Conservation (phyloP, 2,329 filamentous ascomycete species). For the Trichoderma sp. region DNA sequence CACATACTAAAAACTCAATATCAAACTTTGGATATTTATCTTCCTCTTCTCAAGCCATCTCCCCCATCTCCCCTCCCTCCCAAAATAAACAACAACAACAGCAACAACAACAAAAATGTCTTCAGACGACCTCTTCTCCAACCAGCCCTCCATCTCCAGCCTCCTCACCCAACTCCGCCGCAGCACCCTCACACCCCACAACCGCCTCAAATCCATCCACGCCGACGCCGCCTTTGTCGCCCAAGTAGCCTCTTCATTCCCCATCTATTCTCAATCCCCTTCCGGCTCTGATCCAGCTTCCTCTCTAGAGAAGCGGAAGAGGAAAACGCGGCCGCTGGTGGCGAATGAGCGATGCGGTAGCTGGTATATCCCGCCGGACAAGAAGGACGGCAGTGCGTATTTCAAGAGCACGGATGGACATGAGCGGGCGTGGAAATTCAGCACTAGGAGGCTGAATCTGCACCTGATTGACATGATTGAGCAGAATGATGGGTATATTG, state of each 20-base stretch:
- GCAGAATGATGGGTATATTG: slow-evolving; percentile 58
- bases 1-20: not conserved
- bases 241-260: slow-evolving; percentile 52
- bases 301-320: not conserved
- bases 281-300: not conserved
- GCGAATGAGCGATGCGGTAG: slow-evolving; percentile 95
- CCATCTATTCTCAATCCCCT: not conserved
- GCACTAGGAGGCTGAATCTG: slow-evolving; percentile 76
- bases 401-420: slow-evolving; percentile 99
- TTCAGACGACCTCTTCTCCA: slow-evolving; percentile 44
- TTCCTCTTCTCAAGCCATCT: not conserved
- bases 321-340: slow-evolving; percentile 62
- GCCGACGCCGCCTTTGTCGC: slow-evolving; percentile 73
- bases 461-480: slow-evolving; percentile 70
- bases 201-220: slow-evolving; percentile 76
- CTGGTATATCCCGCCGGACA: slow-evolving; percentile 76
- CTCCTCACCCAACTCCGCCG: slow-evolving; percentile 71
- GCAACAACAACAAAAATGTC: not conserved
- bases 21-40: not conserved
- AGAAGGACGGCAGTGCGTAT: slow-evolving; percentile 74
- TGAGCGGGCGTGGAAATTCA: slow-evolving; percentile 86
- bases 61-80: too few relatives aligned
- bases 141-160: slow-evolving; percentile 64
- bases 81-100: not conserved
- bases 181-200: slow-evolving; percentile 72